Evolutionary conservation across 2,329 filamentous ascomycete genomes (phyloP).

Genomic region (Talaromyces albobiverticillius): DNA sequence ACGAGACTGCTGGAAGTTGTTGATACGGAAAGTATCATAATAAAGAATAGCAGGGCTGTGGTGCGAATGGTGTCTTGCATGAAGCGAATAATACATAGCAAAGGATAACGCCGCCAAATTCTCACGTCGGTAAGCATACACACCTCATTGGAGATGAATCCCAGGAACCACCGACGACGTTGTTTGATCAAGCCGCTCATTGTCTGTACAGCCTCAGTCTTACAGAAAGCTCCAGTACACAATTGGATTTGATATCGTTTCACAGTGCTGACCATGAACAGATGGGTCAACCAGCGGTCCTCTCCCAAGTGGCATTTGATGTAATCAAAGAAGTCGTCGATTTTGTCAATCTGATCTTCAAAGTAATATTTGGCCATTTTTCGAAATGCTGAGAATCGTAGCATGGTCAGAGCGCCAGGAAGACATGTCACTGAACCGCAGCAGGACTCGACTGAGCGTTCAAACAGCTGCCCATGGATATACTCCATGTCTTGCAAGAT

Average conservation of each 20-base stretch:
- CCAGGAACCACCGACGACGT: conserved; percentile 91
- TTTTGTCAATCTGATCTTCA: conserved; percentile 92
- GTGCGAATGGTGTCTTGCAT: conserved; percentile 96
- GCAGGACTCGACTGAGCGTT: conserved; percentile 89
- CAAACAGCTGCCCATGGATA: conserved; percentile 93
- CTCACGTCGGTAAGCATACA: conserved; percentile 96
- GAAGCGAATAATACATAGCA: conserved; percentile 81
- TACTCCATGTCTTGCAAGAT: conserved; percentile 98
- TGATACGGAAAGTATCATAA: conserved; percentile 81
- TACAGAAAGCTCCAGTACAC: conserved; percentile 97
- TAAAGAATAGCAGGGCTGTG: conserved; percentile 89
- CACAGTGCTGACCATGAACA: conserved; percentile 97
- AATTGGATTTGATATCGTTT: conserved; percentile 94
- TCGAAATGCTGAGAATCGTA: conserved; percentile 93
- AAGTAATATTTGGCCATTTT: conserved; percentile 99
- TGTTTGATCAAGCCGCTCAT: conserved; percentile 87
- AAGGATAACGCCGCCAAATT: conserved; percentile 85
- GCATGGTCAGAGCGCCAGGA: conserved; percentile 89
- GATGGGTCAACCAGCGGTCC: conserved; percentile 93
- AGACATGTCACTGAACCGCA: conserved; percentile 94
- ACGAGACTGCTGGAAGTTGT: conserved; percentile 76
- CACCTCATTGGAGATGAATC: conserved; percentile 96
- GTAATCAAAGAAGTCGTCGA: conserved; percentile 93
- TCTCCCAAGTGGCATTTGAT: conserved; percentile 94
- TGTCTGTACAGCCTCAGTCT: conserved; percentile 93